Percentiles rank a stretch among this genome's conserved stretches.
These are phyloP conservation scores for Thelonectria blattea DNA, from an alignment of 2,329 filamentous ascomycete genomes.

Conservation along the genomic window DNA sequence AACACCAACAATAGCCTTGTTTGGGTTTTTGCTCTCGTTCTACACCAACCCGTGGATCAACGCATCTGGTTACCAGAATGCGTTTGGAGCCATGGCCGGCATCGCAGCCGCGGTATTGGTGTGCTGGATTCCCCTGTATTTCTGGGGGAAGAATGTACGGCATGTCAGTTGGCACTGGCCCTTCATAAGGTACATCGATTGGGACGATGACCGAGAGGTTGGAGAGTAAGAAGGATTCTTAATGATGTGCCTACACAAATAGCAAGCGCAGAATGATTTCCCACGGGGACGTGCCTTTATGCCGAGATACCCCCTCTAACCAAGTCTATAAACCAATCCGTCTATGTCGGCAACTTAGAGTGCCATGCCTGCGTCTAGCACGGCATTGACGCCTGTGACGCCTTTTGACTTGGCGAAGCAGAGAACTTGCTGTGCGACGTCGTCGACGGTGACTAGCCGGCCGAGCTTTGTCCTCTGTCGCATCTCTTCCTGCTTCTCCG, in stretches of 20 bases:
- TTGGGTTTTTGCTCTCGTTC: constrained; percentile 65
- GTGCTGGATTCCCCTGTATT: constrained; percentile 56
- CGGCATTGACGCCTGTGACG: constrained; percentile 58
- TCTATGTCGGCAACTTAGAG: constrained; percentile 1
- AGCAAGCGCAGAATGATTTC: neutral
- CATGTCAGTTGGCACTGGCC: constrained; percentile 55
- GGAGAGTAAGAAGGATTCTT: constrained; percentile 50
- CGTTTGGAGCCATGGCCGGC: constrained; percentile 64
- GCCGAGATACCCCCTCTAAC: constrained; percentile 5
- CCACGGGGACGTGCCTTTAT: constrained; percentile 4
- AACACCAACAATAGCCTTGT: constrained; percentile 47
- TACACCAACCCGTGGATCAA: constrained; percentile 66
- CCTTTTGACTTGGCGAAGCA: constrained; percentile 55
- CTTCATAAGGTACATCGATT: constrained; percentile 53
- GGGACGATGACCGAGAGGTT: constrained; percentile 60
- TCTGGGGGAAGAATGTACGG: constrained; percentile 58
- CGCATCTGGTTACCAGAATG: constrained; percentile 54
- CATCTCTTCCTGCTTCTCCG: constrained; percentile 60
- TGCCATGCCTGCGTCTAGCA: constrained; percentile 49
- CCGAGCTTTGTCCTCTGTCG: constrained; percentile 66
- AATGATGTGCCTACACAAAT: neutral
- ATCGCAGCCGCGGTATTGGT: constrained; percentile 56
- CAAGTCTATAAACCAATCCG: neutral
- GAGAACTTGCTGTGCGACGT: constrained; percentile 60
- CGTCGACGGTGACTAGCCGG: constrained; percentile 58